Conservation (phyloP, 345 rosid species). For the Boechera retrofracta region DNA sequence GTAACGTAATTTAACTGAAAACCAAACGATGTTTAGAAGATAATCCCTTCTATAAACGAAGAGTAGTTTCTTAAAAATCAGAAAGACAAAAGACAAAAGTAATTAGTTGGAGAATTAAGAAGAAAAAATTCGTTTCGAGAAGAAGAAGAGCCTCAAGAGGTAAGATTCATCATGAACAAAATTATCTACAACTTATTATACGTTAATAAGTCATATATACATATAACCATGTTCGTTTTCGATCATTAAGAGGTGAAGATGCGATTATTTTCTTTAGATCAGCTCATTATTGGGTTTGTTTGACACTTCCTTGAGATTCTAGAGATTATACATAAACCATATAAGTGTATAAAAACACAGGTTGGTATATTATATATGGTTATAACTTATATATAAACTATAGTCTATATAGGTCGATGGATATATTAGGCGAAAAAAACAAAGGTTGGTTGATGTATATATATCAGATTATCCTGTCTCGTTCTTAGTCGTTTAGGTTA, state of each 20-base stretch:
- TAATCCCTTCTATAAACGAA: slow-evolving; percentile 37
- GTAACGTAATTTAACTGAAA: slow-evolving; percentile 24
- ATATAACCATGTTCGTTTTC: no score
- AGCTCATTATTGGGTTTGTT: no score
- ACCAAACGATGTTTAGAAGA: slow-evolving; percentile 5
- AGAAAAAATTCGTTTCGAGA: slow-evolving; percentile 1
- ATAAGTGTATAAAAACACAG: no score
- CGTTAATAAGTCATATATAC: no score
- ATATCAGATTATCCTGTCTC: slow-evolving; percentile 12
- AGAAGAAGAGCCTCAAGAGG: slow-evolving; percentile 4
- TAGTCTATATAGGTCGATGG: no score
- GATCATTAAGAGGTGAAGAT: no score
- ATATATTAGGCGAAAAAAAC: not conserved
- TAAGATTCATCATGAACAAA: slow-evolving; percentile 27
- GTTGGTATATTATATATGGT: no score
- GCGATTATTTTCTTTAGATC: no score
- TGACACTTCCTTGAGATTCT: no score
- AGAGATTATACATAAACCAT: no score
- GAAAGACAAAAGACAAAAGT: slow-evolving; percentile 7
- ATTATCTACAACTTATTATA: no score
- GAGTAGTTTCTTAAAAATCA: slow-evolving; percentile 13
- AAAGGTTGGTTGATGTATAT: not conserved
- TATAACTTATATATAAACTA: no score
- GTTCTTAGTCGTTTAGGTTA: not conserved
- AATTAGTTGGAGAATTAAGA: slow-evolving; percentile 12